phyloP scores from a whole-genome alignment of 1,284 basidiomycete genomes.

The Schizopora paradoxa region DNA sequence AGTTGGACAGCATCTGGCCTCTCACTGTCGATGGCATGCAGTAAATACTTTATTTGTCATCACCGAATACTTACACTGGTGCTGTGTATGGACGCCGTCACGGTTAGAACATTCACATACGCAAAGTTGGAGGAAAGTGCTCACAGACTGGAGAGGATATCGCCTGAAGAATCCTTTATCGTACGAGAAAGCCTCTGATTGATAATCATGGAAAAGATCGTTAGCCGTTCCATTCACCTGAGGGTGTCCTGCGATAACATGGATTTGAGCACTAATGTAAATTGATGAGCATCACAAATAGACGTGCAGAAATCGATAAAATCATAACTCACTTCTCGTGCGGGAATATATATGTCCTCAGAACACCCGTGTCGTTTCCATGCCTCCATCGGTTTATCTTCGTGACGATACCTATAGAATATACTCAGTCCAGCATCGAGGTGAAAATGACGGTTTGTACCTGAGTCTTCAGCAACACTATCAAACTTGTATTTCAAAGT shows the following conservation, averaged over 20 bases:
- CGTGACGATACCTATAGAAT: constrained; percentile 1
- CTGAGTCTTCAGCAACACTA: constrained; percentile 19
- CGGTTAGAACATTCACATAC: not conserved
- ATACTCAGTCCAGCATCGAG: constrained; percentile 1
- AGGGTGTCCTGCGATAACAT: constrained; percentile 46
- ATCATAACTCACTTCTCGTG: constrained; percentile 34
- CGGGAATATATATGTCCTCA: constrained; percentile 38
- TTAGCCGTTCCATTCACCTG: constrained; percentile 42
- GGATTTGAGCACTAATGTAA: constrained; percentile 65
- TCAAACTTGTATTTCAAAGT: no score
- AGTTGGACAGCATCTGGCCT: constrained; percentile 65
- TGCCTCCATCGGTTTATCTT: not conserved
- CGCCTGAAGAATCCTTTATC: constrained; percentile 50
- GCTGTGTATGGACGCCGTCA: constrained; percentile 39
- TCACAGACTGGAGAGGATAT: constrained; percentile 61
- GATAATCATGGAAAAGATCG: constrained; percentile 55
- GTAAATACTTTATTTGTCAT: not conserved
- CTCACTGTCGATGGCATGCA: constrained; percentile 40
- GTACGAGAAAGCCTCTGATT: constrained; percentile 53
- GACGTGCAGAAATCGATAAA: constrained; percentile 4
- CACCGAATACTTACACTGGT: constrained; percentile 45
- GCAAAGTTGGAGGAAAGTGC: constrained; percentile 22
- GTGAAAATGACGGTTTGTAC: constrained; percentile 24
- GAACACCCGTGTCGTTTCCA: not conserved
- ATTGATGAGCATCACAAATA: no score